Base-by-base conservation (phyloP, 805 yeast genomes). In the Wickerhamiella kurtzmanii region DNA sequence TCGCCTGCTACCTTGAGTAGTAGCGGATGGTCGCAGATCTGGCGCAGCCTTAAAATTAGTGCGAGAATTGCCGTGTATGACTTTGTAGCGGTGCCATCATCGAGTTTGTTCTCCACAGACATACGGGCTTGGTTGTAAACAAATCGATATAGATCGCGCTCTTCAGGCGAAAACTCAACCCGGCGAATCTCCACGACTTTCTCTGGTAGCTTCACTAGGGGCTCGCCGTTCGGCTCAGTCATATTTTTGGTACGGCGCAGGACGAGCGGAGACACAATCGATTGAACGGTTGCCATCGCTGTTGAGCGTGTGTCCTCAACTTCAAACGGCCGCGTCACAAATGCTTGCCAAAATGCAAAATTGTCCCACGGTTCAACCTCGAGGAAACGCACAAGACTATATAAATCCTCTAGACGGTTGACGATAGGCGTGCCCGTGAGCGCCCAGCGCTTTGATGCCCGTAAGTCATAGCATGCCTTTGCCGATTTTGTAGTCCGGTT, bases 401-500 rank as follows among this genome's bases (percentile, higher is more conserved):
- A 88, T 42, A 89, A 64, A 61, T 89, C 97, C 61, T 89, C 96
- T 8, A 89, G 67, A 51, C 88, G 67, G 61, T 88, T 88, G 37
- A 87, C 82, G 22, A 88, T 83, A 0, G 97, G 96, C 0, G 97
- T 88, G 5, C 97, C 97, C 0, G 96, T 86, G 42, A 89, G 67
- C 2, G 82, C 70, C 97, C 97, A 88, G 50, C 77, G 76, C 43
- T 92, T 69, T 17, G 70, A 67, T 55, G 84, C 77, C 8, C 64
- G 57, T n/a, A 88, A 58, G 19, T 75, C 81, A 62, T 75, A 76
- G 5, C 87, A 72, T 0, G 96, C 82, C 52, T 78, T 80, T 0
- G 96, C 78, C 0, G 95, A 80, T 49, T 80, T 80, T 1, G 95
- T 79, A 41, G 73, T 66, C 56, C 88, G 70, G 60, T 87, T 88